Evolutionary conservation across 2,329 filamentous ascomycete species (phyloP).

Genomic region (Fusarium papillatum): DNA sequence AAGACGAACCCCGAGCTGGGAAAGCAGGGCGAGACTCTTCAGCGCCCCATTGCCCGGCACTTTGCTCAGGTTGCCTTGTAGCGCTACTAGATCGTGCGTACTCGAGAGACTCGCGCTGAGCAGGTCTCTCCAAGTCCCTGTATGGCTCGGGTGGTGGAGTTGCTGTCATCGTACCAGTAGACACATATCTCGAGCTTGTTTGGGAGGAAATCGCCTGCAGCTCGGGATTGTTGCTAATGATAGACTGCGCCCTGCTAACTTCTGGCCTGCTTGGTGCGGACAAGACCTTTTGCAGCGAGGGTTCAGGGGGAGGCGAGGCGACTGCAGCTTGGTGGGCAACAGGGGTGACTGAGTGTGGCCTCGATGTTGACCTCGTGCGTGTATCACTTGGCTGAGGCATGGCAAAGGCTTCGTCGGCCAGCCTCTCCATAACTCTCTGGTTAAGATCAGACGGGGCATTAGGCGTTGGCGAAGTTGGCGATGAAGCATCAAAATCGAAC

Average conservation of each 20-base stretch:
- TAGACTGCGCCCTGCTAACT: constrained; percentile 73
- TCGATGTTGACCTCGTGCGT: constrained; percentile 36
- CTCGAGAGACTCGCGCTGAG: constrained; percentile 38
- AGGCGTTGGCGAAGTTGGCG: constrained; percentile 62
- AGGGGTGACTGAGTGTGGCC: constrained; percentile 50
- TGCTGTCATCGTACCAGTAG: constrained; percentile 84
- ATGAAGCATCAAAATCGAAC: constrained; percentile 83
- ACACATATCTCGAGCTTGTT: constrained; percentile 58
- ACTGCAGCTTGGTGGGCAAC: constrained; percentile 37
- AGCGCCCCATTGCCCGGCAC: constrained; percentile 18
- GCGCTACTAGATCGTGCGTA: constrained; percentile 46
- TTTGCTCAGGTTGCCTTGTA: constrained; percentile 41
- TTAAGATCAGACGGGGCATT: constrained; percentile 63
- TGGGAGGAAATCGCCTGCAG: constrained; percentile 69
- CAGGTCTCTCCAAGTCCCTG: constrained; percentile 24
- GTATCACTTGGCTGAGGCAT: constrained; percentile 49
- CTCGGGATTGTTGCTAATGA: constrained; percentile 74
- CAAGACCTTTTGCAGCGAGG: constrained; percentile 52
- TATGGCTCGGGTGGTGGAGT: constrained; percentile 64
- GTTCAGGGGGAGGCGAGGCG: constrained; percentile 43
- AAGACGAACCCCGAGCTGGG: constrained; percentile 40
- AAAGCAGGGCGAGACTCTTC: constrained; percentile 37
- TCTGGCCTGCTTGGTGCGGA: constrained; percentile 60
- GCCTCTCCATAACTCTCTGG: constrained; percentile 78
- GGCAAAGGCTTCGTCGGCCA: constrained; percentile 89